Base-by-base conservation (phyloP, 176 grass and related monocot species). In the Oryza officinalis region DNA sequence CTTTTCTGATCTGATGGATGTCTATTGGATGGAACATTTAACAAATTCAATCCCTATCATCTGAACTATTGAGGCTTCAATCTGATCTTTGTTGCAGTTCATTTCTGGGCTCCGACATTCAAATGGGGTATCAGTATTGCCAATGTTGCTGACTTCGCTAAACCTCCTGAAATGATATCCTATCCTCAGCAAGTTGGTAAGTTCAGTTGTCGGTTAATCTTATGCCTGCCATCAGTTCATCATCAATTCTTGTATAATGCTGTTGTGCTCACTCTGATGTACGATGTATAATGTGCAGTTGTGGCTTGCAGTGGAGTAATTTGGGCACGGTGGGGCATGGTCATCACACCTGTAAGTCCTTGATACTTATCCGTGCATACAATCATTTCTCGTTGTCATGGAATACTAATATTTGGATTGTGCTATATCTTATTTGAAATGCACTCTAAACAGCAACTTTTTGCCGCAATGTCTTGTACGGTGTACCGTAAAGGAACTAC, bases 51-150 rank as follows among this genome's bases (percentile, higher is more conserved):
- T 65, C 3, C 1, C 7, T 28, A 8, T 30, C 18, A 23, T 25
- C 40, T 82, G 33, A 31, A 25, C 59, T 6, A n/a, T 45, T 49
- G 14, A 43, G 10, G 76, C 27, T 81, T 67, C 12, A 30, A 80
- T 69, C 33, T 50, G 37, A 69, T 38, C 28, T 63, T 83, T 40
- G 7, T 79, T 85, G 72, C 77, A 90, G 91, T 98, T 95, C 93
- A 94, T 89, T 94, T 95, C 82, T 95, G 96, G 96, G 92, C 92
- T 17, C 91, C 91, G 13, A 98, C 91, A 49, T 98, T 98, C 65
- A 98, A 98, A 88, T 98, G 96, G 96, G 93, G 87, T 23, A 98
- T 98, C 57, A 98, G 91, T 65, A 95, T 98, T 57, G 96, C 96
- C 8, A 98, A 95, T 50, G 59, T 96, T 85, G 96, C 93, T 3